These are phyloP conservation scores for Azolla pinnata DNA, from an alignment of 75 land plant species.

Conservation along the genomic window DNA sequence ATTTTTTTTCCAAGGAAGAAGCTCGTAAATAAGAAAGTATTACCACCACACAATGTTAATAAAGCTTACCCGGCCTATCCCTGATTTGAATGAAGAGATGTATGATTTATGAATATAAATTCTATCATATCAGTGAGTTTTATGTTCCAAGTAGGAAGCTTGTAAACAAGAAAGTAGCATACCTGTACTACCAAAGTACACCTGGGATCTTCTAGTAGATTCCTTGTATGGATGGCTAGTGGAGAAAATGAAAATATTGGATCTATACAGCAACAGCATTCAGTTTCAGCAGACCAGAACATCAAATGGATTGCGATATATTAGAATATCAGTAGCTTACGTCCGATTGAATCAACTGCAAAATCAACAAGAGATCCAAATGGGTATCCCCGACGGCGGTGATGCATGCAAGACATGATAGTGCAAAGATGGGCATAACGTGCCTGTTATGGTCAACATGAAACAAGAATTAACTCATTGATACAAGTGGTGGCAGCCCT, in stretches of 20 bases:
- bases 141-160: too few relatives aligned
- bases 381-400: constrained; percentile 83
- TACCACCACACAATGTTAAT: too few relatives aligned
- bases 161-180: too few relatives aligned
- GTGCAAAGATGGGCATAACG: constrained; percentile 95
- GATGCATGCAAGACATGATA: constrained; percentile 96
- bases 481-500: not conserved
- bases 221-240: constrained; percentile 91
- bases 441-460: constrained; percentile 41
- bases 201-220: constrained; percentile 83
- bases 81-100: too few relatives aligned
- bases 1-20: too few relatives aligned
- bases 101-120: too few relatives aligned
- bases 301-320: not conserved
- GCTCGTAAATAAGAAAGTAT: too few relatives aligned
- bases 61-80: too few relatives aligned
- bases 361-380: constrained; percentile 95
- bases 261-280: constrained; percentile 71
- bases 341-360: constrained; percentile 84
- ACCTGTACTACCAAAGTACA: constrained; percentile 98
- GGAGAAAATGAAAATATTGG: constrained; percentile 96
- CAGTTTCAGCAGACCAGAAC: not conserved
- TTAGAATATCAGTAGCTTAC: constrained; percentile 36
- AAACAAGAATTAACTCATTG: not conserved
- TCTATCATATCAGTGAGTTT: too few relatives aligned